phyloP scores from a whole-genome alignment of 805 yeast genomes.

The Cyberlindnera saturnus region DNA sequence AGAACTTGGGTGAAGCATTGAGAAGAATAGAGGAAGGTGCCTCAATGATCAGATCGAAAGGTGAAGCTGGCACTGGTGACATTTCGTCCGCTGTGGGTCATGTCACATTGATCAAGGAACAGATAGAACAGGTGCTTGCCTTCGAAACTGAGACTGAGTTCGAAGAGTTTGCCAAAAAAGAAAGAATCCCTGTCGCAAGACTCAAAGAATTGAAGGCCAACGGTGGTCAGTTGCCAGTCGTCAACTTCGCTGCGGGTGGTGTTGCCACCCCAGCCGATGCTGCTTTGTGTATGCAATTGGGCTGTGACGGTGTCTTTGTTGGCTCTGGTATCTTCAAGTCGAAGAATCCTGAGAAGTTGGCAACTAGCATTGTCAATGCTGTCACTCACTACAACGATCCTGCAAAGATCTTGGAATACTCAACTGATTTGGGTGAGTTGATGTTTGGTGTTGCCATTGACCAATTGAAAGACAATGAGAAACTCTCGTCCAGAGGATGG shows the following conservation, averaged over 20 bases:
- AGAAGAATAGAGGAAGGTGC: constrained; percentile 1
- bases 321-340: constrained; percentile 1
- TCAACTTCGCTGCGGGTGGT: neutral
- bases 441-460: constrained; percentile 1
- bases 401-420: neutral
- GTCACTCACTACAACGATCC: neutral
- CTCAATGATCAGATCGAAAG: neutral
- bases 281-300: neutral
- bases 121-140: neutral
- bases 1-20: neutral
- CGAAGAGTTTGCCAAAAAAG: neutral
- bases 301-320: constrained; percentile 1
- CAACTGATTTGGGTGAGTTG: neutral
- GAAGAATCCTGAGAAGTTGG: neutral
- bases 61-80: constrained; percentile 1
- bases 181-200: neutral
- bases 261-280: neutral
- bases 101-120: neutral
- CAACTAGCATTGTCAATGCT: neutral
- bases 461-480: neutral
- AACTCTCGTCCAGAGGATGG: neutral
- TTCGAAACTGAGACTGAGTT: neutral
- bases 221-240: neutral
- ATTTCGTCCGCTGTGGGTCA: neutral
- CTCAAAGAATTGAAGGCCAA: neutral